These are phyloP conservation scores for Cardiospermum halicacabum DNA, from an alignment of 345 rosid species.

Conservation along the genomic window DNA sequence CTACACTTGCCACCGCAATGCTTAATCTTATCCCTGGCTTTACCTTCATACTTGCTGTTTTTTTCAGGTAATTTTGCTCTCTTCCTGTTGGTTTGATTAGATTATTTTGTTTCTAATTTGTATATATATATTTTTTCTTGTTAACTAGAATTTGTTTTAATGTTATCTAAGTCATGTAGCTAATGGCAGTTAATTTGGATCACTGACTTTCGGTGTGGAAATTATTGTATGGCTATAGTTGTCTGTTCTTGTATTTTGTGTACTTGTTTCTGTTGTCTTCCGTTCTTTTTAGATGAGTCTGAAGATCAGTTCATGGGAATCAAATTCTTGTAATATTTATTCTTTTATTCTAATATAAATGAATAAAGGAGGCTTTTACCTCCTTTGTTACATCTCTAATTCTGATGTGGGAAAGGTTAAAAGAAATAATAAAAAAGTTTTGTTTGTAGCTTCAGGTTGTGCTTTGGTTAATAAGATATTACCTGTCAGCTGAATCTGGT, in stretches of 20 bases:
- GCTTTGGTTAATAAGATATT: not conserved
- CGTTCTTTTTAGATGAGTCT: not conserved
- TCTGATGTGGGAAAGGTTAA: not conserved
- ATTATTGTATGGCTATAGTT: not conserved
- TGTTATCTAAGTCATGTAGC: not conserved
- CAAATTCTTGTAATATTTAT: not conserved
- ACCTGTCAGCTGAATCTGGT: not conserved
- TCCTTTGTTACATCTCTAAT: not conserved
- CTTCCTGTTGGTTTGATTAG: not conserved
- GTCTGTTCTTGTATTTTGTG: not conserved
- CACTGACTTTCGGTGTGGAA: not conserved
- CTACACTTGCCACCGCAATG: conserved; percentile 48
- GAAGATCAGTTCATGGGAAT: not conserved
- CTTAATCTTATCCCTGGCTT: conserved; percentile 46
- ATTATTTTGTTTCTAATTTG: not conserved
- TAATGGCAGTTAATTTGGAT: not conserved
- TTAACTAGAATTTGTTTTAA: conserved; percentile 2
- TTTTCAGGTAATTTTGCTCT: conserved; percentile 35
- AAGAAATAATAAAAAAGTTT: too few species aligned
- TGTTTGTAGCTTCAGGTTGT: too few species aligned
- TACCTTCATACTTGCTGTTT: conserved; percentile 43
- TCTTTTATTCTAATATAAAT: not conserved
- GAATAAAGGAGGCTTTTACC: not conserved
- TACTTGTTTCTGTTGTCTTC: not conserved
- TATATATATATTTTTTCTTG: not conserved